Evolutionary conservation across 805 yeast genomes (phyloP).

Genomic region (Yamadazyma akitaensis): DNA sequence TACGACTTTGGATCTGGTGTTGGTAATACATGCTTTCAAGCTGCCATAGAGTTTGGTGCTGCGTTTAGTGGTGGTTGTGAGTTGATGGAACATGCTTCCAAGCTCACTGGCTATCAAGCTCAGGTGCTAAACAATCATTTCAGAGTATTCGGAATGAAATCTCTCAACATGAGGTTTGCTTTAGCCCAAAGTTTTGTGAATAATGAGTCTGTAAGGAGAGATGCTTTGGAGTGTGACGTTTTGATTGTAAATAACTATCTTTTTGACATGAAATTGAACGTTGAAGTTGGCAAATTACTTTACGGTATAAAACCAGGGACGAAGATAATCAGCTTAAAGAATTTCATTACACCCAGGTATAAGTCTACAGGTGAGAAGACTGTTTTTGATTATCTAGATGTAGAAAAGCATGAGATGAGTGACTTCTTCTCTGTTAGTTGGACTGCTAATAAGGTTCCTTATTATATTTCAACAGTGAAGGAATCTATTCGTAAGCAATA

Average conservation of each 20-base stretch:
- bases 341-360: constrained; percentile 75
- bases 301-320: constrained; percentile 67
- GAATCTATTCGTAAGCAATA: constrained; percentile 35
- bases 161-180: constrained; percentile 56
- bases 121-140: constrained; percentile 57
- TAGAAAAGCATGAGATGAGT: constrained; percentile 57
- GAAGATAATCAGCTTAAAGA: constrained; percentile 73
- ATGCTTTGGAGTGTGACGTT: constrained; percentile 63
- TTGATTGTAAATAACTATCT: constrained; percentile 79
- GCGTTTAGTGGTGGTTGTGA: constrained; percentile 81
- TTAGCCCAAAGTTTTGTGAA: constrained; percentile 69
- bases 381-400: constrained; percentile 61
- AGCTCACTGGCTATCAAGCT: constrained; percentile 59
- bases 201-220: constrained; percentile 51
- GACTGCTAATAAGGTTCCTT: constrained; percentile 82
- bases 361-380: constrained; percentile 51
- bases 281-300: constrained; percentile 62
- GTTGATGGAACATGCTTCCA: constrained; percentile 79
- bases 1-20: constrained; percentile 94
- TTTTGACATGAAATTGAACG: constrained; percentile 73
- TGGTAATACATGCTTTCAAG: constrained; percentile 87
- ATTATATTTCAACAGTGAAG: constrained; percentile 70
- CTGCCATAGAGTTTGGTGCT: constrained; percentile 83
- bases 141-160: constrained; percentile 58
- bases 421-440: constrained; percentile 78